Evolutionary conservation across 2,329 filamentous ascomycete species (phyloP).

Genomic region (Scedosporium aurantiacum): DNA sequence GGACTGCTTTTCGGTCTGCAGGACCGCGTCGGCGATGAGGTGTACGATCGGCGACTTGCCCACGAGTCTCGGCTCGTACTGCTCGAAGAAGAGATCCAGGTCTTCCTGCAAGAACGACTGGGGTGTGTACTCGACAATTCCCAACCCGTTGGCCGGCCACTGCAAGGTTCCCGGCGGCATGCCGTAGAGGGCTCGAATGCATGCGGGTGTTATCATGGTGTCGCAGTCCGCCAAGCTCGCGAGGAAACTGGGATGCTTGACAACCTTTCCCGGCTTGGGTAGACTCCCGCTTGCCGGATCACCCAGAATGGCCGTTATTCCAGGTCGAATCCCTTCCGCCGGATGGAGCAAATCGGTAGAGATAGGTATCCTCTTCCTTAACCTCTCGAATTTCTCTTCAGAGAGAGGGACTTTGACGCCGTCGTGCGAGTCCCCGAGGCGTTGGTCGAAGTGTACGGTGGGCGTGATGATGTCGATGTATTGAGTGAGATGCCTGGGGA

Average conservation of each 20-base stretch:
- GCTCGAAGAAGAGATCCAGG: slow-evolving; percentile 35
- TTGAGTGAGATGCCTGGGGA: slow-evolving; percentile 24
- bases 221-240: slow-evolving; percentile 28
- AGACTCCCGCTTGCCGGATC: slow-evolving; percentile 14
- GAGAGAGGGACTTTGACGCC: slow-evolving; percentile 14
- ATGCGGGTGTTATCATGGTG: slow-evolving; percentile 44
- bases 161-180: slow-evolving; percentile 26
- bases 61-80: slow-evolving; percentile 28
- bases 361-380: slow-evolving; percentile 14
- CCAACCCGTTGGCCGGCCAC: slow-evolving; percentile 32
- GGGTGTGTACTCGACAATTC: slow-evolving; percentile 39
- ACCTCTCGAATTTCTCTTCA: slow-evolving; percentile 14
- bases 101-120: slow-evolving; percentile 40
- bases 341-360: slow-evolving; percentile 10
- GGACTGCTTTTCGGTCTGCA: slow-evolving; percentile 23
- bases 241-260: slow-evolving; percentile 20
- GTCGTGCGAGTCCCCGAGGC: slow-evolving; percentile 16
- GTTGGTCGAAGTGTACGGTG: slow-evolving; percentile 26
- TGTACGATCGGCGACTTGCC: slow-evolving; percentile 32
- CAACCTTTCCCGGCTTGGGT: slow-evolving; percentile 19
- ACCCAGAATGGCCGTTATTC: slow-evolving; percentile 18
- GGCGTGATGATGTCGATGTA: slow-evolving; percentile 31
- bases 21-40: slow-evolving; percentile 34
- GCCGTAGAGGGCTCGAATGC: slow-evolving; percentile 37
- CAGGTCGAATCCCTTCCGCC: slow-evolving; percentile 7